Percentiles rank a stretch among this genome's conserved stretches.
Evolutionary conservation across 176 grass and related monocot genomes (phyloP).

Genomic region (Musa schizocarpa): DNA sequence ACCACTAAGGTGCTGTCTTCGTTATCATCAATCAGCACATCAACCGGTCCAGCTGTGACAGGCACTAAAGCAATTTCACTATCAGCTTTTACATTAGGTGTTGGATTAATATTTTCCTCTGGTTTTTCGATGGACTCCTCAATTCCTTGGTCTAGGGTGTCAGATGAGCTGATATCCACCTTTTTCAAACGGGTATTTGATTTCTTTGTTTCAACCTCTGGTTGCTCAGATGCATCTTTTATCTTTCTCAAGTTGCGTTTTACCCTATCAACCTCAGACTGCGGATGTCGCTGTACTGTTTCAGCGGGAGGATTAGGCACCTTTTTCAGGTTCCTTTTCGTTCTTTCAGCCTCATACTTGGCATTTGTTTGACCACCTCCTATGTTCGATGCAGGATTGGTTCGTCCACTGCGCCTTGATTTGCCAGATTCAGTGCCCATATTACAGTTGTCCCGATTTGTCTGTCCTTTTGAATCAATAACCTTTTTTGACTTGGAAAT

Average conservation of each 20-base stretch:
- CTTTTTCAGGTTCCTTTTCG: conserved; percentile 46
- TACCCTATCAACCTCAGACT: conserved; percentile 88
- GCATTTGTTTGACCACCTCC: conserved; percentile 39
- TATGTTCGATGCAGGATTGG: conserved; percentile 20
- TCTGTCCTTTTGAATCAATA: conserved; percentile 41
- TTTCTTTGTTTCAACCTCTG: conserved; percentile 36
- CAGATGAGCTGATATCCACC: conserved; percentile 21
- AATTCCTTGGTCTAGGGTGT: conserved; percentile 26
- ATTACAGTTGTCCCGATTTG: conserved; percentile 43
- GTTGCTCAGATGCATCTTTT: conserved; percentile 38
- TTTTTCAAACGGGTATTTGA: conserved; percentile 16
- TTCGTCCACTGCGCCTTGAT: conserved; percentile 56
- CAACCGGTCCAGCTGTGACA: conserved; percentile 28
- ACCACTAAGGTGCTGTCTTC: conserved; percentile 28
- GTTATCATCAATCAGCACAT: conserved; percentile 16
- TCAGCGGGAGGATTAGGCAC: conserved; percentile 29
- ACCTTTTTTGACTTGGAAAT: conserved; percentile 41
- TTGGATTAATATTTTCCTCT: conserved; percentile 22
- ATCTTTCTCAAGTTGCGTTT: conserved; percentile 82
- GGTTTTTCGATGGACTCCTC: conserved; percentile 30
- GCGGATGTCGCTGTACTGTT: conserved; percentile 49
- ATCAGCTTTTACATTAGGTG: conserved; percentile 40
- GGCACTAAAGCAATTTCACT: conserved; percentile 22
- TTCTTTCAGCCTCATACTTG: conserved; percentile 46
- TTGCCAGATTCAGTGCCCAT: conserved; percentile 82